Percentiles rank a stretch among this genome's conserved stretches.
Conservation (phyloP, 768 basidiomycete genomes). For the Tylopilus cervinicoccineus region DNA sequence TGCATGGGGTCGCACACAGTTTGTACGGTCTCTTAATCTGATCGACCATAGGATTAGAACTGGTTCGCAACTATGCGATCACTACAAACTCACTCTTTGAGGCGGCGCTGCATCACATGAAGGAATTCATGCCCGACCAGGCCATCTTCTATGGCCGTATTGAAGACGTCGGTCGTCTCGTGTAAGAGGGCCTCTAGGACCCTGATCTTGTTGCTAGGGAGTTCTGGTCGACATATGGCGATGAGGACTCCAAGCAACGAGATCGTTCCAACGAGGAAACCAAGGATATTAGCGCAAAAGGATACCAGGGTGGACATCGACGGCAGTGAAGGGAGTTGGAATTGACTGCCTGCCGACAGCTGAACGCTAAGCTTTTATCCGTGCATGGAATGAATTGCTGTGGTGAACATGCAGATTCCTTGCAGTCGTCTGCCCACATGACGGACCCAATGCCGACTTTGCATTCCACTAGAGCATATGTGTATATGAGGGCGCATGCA, state of each 20-base stretch:
- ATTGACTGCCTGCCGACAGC: too few species aligned
- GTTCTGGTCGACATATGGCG: not conserved
- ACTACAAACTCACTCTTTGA: not conserved
- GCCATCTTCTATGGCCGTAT: conserved; percentile 4
- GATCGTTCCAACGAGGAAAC: not conserved
- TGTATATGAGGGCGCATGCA: too few species aligned
- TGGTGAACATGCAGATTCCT: too few species aligned
- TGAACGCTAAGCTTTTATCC: not conserved
- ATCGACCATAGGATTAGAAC: too few species aligned
- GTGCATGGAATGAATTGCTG: too few species aligned
- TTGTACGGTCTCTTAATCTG: not conserved
- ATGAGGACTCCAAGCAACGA: not conserved
- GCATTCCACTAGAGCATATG: too few species aligned
- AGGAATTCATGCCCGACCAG: not conserved
- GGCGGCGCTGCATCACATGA: not conserved
- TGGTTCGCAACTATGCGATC: too few species aligned
- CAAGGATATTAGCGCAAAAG: not conserved
- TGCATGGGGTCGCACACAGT: not conserved
- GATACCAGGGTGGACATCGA: conserved; percentile 1
- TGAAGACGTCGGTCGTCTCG: not conserved
- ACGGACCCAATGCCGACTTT: too few species aligned
- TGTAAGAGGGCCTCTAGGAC: conserved; percentile 1
- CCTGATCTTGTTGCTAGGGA: conserved; percentile 8
- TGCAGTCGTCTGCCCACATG: too few species aligned
- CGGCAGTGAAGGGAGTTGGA: too few species aligned